These are phyloP conservation scores for Circinella umbellata DNA, from an alignment of 371 early-diverging fungal species.

Conservation along the genomic window DNA sequence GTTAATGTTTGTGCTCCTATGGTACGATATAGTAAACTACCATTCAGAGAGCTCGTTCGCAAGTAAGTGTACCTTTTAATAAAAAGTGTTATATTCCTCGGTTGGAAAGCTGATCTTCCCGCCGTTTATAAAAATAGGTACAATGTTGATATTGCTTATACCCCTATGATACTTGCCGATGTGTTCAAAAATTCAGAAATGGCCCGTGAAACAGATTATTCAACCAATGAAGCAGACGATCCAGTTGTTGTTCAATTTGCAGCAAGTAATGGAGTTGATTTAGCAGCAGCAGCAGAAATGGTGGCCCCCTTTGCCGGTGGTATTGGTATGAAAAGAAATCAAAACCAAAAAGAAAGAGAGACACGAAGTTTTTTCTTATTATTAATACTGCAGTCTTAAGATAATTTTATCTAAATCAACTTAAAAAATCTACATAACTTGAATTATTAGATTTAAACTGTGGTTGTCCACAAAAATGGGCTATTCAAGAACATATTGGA, in stretches of 20 bases:
- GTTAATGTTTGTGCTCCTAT: slow-evolving; percentile 93
- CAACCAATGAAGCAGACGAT: slow-evolving; percentile 76
- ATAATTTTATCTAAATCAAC: no score
- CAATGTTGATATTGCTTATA: slow-evolving; percentile 93
- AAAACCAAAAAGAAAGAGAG: no score
- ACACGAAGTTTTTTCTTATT: no score
- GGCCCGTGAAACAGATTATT: slow-evolving; percentile 83
- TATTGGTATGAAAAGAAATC: slow-evolving; percentile 41
- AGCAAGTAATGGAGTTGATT: slow-evolving; percentile 78
- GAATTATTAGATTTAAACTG: slow-evolving; percentile 73
- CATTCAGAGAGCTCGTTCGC: slow-evolving; percentile 90
- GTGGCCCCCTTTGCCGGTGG: slow-evolving; percentile 82
- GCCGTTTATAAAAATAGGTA: slow-evolving; percentile 42
- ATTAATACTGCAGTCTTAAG: no score
- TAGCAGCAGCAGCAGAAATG: slow-evolving; percentile 86
- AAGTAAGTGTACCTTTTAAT: slow-evolving; percentile 50
- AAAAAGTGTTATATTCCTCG: background rate
- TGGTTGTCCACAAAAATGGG: slow-evolving; percentile 91
- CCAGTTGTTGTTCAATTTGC: slow-evolving; percentile 96
- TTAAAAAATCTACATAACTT: no score
- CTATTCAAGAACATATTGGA: slow-evolving; percentile 82
- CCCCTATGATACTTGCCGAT: slow-evolving; percentile 98
- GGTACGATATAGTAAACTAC: slow-evolving; percentile 96
- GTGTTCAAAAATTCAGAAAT: slow-evolving; percentile 85
- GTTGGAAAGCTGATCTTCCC: background rate